phyloP scores from a whole-genome alignment of 2,329 filamentous ascomycete species.

The Fusarium austroafricanum region DNA sequence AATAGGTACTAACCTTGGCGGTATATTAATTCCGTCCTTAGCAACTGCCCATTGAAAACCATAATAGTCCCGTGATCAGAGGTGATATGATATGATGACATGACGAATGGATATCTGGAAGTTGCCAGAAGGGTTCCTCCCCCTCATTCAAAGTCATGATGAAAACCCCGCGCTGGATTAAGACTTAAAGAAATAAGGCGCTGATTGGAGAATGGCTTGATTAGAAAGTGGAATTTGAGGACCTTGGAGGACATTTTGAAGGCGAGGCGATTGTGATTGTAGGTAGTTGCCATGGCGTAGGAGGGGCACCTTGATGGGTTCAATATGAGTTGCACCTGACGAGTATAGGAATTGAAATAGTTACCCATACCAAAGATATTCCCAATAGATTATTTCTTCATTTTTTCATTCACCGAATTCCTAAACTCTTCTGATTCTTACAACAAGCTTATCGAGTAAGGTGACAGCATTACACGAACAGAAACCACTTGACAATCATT shows the following conservation, averaged over 20 bases:
- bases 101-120: not conserved
- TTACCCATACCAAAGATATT: conserved; percentile 24
- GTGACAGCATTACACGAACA: not conserved
- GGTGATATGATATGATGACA: conserved; percentile 15
- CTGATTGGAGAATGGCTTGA: conserved; percentile 28
- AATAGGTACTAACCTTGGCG: not conserved
- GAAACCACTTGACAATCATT: conserved; percentile 6
- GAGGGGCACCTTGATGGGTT: conserved; percentile 36
- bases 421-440: not conserved
- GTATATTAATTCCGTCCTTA: not conserved
- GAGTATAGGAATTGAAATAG: not conserved
- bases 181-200: not conserved
- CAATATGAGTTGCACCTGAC: not conserved
- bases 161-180: conserved; percentile 20
- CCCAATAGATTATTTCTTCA: not conserved
- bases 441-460: not conserved
- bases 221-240: conserved; percentile 2
- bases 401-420: not conserved
- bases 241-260: conserved; percentile 11
- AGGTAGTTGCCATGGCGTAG: conserved; percentile 4
- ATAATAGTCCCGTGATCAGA: not conserved
- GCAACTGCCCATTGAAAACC: not conserved
- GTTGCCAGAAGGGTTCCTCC: conserved; percentile 39
- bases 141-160: conserved; percentile 27
- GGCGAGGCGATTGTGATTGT: not conserved